Base-by-base conservation (phyloP, 352 stramenopile genomes). In the Aphanomyces euteiches region DNA sequence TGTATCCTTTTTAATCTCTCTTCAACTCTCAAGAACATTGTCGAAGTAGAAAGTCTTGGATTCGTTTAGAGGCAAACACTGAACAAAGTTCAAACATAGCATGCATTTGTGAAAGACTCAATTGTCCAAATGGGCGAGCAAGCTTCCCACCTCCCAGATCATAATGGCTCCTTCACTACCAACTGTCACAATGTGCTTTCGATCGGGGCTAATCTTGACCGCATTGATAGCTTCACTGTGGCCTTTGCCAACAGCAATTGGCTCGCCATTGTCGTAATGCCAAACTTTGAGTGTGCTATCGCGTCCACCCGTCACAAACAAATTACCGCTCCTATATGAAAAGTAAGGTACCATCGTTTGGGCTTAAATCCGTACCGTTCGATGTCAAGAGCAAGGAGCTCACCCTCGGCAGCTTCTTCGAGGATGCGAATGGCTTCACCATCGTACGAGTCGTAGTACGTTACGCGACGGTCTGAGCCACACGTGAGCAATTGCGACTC, bases 371-470 rank as follows among this genome's bases (percentile, higher is more conserved):
- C n/a, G 53, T 71, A 74, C 13, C 75, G 73, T 60, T 97, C 87
- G 60, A 99, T 95, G 79, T 98, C 93, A 74, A 99, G 89, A 36
- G 91, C 89, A 40, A 96, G 87, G 74, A 99, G 92, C 70, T 97
- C 93, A 21, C 65, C 61, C 13, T 96, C 88, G 36, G 92, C 78
- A 3, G 92, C 91, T 66, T 96, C 96, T 41, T 98, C 90, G 15
- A 99, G 80, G 70, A 98, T 90, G 28, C 96, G 89, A 68, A 99
- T 98, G 45, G 89, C 87, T 68, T 90, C 90, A 59, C 92, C 93
- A 72, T 98, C 94, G 72, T 94, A 98, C 40, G 95, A 91, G 77
- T 99, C 95, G 77, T 96, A 99, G 79, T 98, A 99, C 36, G 92
- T 97, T 68, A 99, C 90, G 68, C 98, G 97, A 58, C 93, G 88